A percentile compares a stretch with the other conserved stretches of the same genome.
phyloP scores from a whole-genome alignment of 176 grass and related monocot species.

The Ensete glaucum region DNA sequence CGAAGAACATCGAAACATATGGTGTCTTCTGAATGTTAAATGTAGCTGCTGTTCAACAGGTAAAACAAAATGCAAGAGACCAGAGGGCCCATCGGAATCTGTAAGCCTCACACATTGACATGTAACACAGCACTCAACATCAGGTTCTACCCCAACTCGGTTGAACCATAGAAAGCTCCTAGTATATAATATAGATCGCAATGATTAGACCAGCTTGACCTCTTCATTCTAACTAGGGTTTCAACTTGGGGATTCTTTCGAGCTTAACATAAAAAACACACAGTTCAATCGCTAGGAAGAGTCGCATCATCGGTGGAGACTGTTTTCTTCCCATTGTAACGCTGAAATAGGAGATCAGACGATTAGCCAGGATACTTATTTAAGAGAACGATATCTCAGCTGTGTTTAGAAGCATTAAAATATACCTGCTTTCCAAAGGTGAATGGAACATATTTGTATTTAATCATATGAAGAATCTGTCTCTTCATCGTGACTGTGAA shows the following conservation, averaged over 20 bases:
- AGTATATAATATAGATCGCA: too few relatives aligned
- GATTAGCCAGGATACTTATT: background rate
- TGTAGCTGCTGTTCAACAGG: too few relatives aligned
- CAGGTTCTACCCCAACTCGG: too few relatives aligned
- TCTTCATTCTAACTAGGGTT: background rate
- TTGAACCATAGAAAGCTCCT: too few relatives aligned
- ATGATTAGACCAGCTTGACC: background rate
- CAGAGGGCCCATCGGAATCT: too few relatives aligned
- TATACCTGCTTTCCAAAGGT: constrained; percentile 75
- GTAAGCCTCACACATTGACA: too few relatives aligned
- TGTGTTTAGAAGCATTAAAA: background rate
- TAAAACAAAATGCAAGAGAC: too few relatives aligned
- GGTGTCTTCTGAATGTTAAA: background rate
- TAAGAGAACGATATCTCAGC: background rate
- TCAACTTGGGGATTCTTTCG: background rate
- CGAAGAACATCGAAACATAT: background rate
- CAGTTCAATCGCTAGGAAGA: background rate
- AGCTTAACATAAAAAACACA: background rate
- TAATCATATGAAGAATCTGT: constrained; percentile 70
- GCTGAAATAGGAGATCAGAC: background rate
- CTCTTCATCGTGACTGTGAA: constrained; percentile 63
- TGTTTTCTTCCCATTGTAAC: constrained; percentile 10
- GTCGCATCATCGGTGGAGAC: background rate
- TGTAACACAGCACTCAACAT: too few relatives aligned
- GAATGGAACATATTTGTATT: constrained; percentile 76